Percentiles rank a stretch among this genome's conserved stretches.
Conservation (phyloP, 306 rosid genomes). For the Geum urbanum region DNA sequence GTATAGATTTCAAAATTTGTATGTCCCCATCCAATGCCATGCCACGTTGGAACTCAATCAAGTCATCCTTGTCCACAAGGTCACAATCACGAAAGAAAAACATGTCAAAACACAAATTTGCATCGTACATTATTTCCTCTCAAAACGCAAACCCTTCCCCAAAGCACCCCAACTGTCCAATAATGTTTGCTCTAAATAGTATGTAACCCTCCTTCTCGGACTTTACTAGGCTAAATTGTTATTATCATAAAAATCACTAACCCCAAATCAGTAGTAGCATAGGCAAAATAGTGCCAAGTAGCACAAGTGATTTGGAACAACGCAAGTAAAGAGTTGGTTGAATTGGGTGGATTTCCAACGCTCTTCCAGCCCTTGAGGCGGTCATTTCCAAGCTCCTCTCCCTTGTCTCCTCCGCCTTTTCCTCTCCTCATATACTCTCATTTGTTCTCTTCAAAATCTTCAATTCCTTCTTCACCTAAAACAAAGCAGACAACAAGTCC, state of each 20-base stretch:
- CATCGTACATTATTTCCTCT: background rate
- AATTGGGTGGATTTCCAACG: conserved; percentile 19
- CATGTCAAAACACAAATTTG: background rate
- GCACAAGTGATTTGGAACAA: background rate
- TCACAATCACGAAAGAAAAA: background rate
- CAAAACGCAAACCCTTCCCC: background rate
- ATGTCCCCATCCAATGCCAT: conserved; percentile 14
- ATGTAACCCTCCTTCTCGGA: background rate
- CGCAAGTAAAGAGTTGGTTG: conserved; percentile 8
- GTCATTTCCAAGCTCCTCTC: conserved; percentile 46
- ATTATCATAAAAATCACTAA: background rate
- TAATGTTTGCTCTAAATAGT: background rate
- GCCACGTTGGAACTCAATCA: conserved; percentile 9
- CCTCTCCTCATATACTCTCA: conserved; percentile 11
- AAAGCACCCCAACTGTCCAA: background rate
- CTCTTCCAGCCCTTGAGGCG: conserved; percentile 28
- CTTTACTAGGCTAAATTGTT: background rate
- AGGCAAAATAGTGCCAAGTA: background rate
- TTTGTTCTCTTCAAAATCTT: background rate
- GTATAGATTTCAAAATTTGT: too few relatives aligned
- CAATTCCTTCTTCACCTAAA: background rate
- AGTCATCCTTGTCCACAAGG: conserved; percentile 18
- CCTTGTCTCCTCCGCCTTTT: conserved; percentile 72
- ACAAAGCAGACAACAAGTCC: background rate
- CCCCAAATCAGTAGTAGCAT: background rate